Evolutionary conservation across 805 yeast genomes (phyloP).

Genomic region (Priceomyces castillae): DNA sequence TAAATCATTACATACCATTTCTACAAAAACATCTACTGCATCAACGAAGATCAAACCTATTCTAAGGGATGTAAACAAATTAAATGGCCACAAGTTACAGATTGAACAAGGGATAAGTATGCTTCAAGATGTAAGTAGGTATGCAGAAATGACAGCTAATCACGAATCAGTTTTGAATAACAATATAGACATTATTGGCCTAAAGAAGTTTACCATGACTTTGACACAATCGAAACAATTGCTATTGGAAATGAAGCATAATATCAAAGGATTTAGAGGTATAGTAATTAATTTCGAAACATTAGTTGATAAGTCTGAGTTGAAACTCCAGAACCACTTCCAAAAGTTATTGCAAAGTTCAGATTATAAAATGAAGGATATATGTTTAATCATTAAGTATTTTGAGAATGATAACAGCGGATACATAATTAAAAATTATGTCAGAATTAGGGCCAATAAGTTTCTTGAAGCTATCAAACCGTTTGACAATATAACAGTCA

Average conservation of each 20-base stretch:
- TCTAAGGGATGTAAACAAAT: slow-evolving; percentile 55
- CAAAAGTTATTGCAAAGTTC: slow-evolving; percentile 28
- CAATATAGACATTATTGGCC: slow-evolving; percentile 40
- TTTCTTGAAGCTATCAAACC: slow-evolving; percentile 45
- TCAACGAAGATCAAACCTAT: slow-evolving; percentile 70
- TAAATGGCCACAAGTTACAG: slow-evolving; percentile 54
- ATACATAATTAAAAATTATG: slow-evolving; percentile 15
- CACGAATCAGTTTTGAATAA: slow-evolving; percentile 35
- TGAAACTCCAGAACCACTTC: slow-evolving; percentile 50
- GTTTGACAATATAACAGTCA: slow-evolving; percentile 45
- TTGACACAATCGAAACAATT: slow-evolving; percentile 43
- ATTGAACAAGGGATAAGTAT: slow-evolving; percentile 54
- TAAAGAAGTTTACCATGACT: slow-evolving; percentile 31
- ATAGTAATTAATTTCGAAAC: slow-evolving; percentile 58
- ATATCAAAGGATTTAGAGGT: slow-evolving; percentile 60
- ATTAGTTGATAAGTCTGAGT: slow-evolving; percentile 56
- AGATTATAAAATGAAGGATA: slow-evolving; percentile 40
- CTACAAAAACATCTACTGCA: slow-evolving; percentile 53
- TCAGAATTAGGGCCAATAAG: slow-evolving; percentile 23
- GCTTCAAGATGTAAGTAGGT: slow-evolving; percentile 50
- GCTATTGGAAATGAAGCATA: slow-evolving; percentile 41
- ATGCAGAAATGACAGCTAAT: slow-evolving; percentile 44
- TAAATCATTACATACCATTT: slow-evolving; percentile 52
- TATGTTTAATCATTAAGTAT: slow-evolving; percentile 44
- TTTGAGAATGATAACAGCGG: slow-evolving; percentile 28